Percentiles rank a stretch among this genome's conserved stretches.
Conservation (phyloP, 73 alveolate species). For the Paramecium pentaurelia region DNA sequence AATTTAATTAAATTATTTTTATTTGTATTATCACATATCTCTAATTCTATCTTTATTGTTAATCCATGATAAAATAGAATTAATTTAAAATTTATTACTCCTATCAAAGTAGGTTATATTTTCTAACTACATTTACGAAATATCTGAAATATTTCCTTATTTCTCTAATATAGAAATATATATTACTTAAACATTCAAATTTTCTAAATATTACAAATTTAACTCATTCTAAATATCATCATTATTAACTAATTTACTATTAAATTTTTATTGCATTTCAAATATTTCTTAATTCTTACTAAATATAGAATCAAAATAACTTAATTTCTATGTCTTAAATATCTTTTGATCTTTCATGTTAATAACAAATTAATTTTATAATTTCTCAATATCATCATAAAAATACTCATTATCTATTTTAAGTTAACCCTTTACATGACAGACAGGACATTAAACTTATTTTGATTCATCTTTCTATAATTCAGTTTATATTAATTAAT, state of each 20-base stretch:
- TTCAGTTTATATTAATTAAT: not conserved
- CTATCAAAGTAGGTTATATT: not conserved
- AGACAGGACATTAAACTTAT: not conserved
- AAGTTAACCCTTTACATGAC: not conserved
- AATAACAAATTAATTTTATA: not conserved
- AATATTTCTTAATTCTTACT: not conserved
- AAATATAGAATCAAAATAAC: not conserved
- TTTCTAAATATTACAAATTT: not conserved
- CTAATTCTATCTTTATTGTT: not conserved
- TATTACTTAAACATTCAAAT: not conserved
- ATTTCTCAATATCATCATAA: not conserved
- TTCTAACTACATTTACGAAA: not conserved
- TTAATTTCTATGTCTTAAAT: not conserved
- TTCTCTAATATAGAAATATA: not conserved
- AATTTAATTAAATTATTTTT: not conserved
- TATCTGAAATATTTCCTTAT: not conserved
- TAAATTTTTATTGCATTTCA: not conserved
- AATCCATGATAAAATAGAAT: not conserved
- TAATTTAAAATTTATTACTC: not conserved
- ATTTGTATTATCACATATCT: not conserved
- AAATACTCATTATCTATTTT: not conserved
- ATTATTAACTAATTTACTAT: not conserved
- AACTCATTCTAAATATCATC: not conserved
- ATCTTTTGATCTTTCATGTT: not conserved
- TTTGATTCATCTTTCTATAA: not conserved